A percentile compares a stretch with the other conserved stretches of the same genome.
phyloP scores from a whole-genome alignment of 352 stramenopile species.

The Phytophthora citrophthora region DNA sequence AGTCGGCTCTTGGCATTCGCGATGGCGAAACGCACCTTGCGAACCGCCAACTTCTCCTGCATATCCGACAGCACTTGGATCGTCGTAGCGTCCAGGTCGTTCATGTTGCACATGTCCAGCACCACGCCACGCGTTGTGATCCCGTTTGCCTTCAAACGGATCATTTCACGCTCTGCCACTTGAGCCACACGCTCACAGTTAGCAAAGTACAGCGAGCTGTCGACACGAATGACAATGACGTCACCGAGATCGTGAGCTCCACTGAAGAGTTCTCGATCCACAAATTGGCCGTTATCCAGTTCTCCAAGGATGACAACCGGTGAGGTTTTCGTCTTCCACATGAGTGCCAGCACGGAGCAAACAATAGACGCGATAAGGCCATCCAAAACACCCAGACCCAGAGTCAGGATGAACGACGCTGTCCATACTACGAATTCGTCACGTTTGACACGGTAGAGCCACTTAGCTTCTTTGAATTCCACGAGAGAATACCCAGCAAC shows the following conservation, averaged over 20 bases:
- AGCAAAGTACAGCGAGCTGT: slow-evolving; percentile 66
- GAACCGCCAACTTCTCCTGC: slow-evolving; percentile 60
- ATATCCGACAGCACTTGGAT: slow-evolving; percentile 67
- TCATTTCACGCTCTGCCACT: slow-evolving; percentile 52
- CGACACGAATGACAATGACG: slow-evolving; percentile 54
- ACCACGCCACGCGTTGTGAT: slow-evolving; percentile 49
- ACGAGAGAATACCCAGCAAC: slow-evolving; percentile 89
- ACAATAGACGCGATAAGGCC: slow-evolving; percentile 61
- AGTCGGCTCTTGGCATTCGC: slow-evolving; percentile 51
- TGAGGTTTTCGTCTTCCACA: slow-evolving; percentile 60
- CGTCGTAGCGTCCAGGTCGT: slow-evolving; percentile 72
- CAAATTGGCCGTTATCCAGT: slow-evolving; percentile 43
- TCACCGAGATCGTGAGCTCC: slow-evolving; percentile 41
- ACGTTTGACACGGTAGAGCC: slow-evolving; percentile 70
- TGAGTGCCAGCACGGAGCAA: slow-evolving; percentile 57
- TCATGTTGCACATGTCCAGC: slow-evolving; percentile 56
- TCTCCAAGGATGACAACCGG: slow-evolving; percentile 49
- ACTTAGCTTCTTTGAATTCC: slow-evolving; percentile 86
- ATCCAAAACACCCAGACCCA: slow-evolving; percentile 53
- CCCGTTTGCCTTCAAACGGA: slow-evolving; percentile 26
- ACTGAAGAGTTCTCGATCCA: slow-evolving; percentile 43
- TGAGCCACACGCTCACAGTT: slow-evolving; percentile 59
- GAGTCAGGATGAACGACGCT: slow-evolving; percentile 55
- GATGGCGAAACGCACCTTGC: slow-evolving; percentile 49
- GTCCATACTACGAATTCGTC: slow-evolving; percentile 66